A percentile compares a stretch with the other conserved stretches of the same genome.
Conservation (phyloP, 169 alveolate genomes). For the Perkinsus chesapeaki region DNA sequence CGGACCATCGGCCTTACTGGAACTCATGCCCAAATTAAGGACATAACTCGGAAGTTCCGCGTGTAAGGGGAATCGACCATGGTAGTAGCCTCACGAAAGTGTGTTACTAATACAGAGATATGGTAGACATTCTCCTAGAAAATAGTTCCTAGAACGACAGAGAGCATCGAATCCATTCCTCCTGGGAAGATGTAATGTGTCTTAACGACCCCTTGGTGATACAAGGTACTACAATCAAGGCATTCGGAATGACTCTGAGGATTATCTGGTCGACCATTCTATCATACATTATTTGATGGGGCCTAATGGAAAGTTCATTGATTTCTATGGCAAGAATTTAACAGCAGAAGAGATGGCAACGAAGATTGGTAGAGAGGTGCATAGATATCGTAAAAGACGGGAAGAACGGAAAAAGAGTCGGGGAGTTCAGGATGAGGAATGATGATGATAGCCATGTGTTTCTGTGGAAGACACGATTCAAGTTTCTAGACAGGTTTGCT, state of each 20-base stretch:
- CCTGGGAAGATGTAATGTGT: constrained; percentile 1
- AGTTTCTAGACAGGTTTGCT: not conserved
- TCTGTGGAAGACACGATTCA: not conserved
- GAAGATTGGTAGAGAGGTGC: constrained; percentile 22
- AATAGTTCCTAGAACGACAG: constrained; percentile 39
- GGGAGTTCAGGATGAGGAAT: not conserved
- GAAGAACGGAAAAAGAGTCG: not conserved
- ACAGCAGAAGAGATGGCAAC: constrained; percentile 61
- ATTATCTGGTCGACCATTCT: constrained; percentile 77
- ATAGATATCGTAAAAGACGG: not conserved
- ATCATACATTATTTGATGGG: constrained; percentile 70
- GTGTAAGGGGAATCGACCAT: constrained; percentile 15
- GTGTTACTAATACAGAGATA: too few species aligned
- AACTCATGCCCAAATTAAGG: constrained; percentile 41
- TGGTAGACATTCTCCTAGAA: too few species aligned
- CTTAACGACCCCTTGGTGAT: not conserved
- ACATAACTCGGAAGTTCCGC: constrained; percentile 34
- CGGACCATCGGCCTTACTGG: constrained; percentile 49
- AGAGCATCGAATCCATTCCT: too few species aligned
- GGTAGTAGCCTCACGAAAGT: not conserved
- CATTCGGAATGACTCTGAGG: constrained; percentile 36
- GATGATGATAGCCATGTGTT: not conserved
- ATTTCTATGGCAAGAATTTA: constrained; percentile 73
- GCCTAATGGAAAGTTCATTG: constrained; percentile 71
- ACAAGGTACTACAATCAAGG: constrained; percentile 17